These are phyloP conservation scores for Apiotrichum veenhuisii DNA, from an alignment of 1,284 basidiomycete genomes.

Conservation along the genomic window DNA sequence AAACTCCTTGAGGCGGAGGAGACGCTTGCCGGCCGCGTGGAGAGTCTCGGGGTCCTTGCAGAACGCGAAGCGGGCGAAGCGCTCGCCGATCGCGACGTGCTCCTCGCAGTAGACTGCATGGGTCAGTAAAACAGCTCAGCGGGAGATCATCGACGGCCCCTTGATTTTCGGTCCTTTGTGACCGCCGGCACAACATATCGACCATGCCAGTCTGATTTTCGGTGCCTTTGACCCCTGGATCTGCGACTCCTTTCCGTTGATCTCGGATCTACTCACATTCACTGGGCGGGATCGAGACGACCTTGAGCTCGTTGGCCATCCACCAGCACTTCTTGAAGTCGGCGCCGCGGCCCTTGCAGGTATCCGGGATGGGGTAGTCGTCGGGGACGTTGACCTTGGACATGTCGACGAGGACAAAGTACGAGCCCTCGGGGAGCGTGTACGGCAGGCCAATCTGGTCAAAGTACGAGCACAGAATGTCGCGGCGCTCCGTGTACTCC, in stretches of 20 bases:
- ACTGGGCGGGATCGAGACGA: conserved; percentile 88
- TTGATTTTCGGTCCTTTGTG: no score
- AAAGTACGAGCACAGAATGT: conserved; percentile 69
- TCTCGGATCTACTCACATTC: conserved; percentile 51
- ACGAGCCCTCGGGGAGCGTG: conserved; percentile 78
- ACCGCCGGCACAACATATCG: no score
- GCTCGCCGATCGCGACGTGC: conserved; percentile 77
- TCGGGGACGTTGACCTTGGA: conserved; percentile 75
- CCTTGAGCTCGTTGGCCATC: conserved; percentile 78
- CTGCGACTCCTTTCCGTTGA: no score
- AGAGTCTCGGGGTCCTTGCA: conserved; percentile 87
- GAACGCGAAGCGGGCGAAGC: conserved; percentile 82
- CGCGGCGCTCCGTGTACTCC: conserved; percentile 78
- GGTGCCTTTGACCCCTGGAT: no score
- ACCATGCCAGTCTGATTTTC: no score
- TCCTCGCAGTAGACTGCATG: conserved; percentile 86
- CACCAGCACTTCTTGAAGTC: conserved; percentile 94
- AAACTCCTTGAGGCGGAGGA: conserved; percentile 70
- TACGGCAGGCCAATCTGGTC: conserved; percentile 83
- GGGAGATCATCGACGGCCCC: no score
- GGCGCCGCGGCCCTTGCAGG: conserved; percentile 71
- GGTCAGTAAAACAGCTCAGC: background rate
- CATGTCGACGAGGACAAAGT: conserved; percentile 86
- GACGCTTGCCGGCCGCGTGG: conserved; percentile 67
- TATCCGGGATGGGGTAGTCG: conserved; percentile 74